Conservation (phyloP, 306 rosid species). For the Amphicarpaea edgeworthii region DNA sequence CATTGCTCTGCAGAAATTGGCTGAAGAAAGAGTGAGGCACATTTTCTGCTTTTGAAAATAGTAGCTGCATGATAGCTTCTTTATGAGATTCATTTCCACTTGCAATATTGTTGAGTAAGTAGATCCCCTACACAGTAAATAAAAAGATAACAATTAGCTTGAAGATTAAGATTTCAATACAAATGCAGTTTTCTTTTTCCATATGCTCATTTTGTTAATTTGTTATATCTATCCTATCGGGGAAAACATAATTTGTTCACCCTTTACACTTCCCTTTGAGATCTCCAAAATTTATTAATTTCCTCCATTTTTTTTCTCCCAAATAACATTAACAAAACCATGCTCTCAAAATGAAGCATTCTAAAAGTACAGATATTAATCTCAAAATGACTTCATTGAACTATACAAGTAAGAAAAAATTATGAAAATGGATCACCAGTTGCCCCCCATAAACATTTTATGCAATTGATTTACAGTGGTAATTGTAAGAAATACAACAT, state of each 20-base stretch:
- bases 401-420: no score
- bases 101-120: conserved; percentile 75
- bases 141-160: not conserved
- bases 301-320: not conserved
- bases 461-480: no score
- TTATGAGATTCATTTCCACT: conserved; percentile 83
- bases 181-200: not conserved
- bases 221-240: conserved; percentile 17
- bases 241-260: not conserved
- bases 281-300: conserved; percentile 31
- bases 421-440: no score
- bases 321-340: conserved; percentile 3
- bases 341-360: not conserved
- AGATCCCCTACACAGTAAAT: conserved; percentile 69
- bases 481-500: no score
- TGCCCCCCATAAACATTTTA: no score
- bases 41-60: conserved; percentile 57
- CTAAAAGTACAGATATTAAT: not conserved
- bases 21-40: conserved; percentile 60
- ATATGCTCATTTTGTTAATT: not conserved
- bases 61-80: conserved; percentile 75
- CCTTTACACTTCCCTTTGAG: conserved; percentile 17
- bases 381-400: no score
- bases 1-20: conserved; percentile 68
- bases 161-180: conserved; percentile 15